Evolutionary conservation across 1,139 yeast species (phyloP).

Genomic region (Pichia sp.): DNA sequence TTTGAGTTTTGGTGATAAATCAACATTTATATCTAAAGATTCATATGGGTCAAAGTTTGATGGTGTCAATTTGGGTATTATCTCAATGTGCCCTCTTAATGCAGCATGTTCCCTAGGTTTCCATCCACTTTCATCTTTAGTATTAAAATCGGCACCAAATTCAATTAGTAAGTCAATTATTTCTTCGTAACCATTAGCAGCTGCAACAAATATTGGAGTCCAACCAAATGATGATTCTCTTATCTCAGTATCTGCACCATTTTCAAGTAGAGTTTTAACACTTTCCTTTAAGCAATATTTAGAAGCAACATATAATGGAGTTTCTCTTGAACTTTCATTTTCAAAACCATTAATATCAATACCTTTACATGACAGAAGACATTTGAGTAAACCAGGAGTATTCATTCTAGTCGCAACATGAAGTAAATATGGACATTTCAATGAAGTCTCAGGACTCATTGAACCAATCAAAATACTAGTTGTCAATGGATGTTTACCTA

Average conservation of each 20-base stretch:
- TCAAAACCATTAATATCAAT: constrained; percentile 62
- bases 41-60: constrained; percentile 26
- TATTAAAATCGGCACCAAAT: constrained; percentile 46
- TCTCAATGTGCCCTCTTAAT: constrained; percentile 74
- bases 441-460: constrained; percentile 30
- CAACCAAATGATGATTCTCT: constrained; percentile 80
- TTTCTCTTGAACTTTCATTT: constrained; percentile 53
- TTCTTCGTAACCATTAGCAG: constrained; percentile 69
- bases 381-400: constrained; percentile 47
- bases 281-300: constrained; percentile 52
- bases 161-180: constrained; percentile 50
- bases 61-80: constrained; percentile 56
- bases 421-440: constrained; percentile 46
- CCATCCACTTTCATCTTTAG: constrained; percentile 87
- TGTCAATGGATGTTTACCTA: constrained; percentile 79
- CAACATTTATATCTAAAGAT: constrained; percentile 18
- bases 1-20: constrained; percentile 19
- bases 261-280: constrained; percentile 48
- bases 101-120: constrained; percentile 95
- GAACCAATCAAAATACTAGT: constrained; percentile 50
- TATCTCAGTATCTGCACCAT: constrained; percentile 67
- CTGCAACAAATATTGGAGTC: constrained; percentile 91
- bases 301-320: constrained; percentile 74
- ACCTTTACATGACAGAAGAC: constrained; percentile 49
- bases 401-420: constrained; percentile 68